Percentiles rank a stretch among this genome's conserved stretches.
phyloP scores from a whole-genome alignment of 768 basidiomycete genomes.

The Russula olivacea region DNA sequence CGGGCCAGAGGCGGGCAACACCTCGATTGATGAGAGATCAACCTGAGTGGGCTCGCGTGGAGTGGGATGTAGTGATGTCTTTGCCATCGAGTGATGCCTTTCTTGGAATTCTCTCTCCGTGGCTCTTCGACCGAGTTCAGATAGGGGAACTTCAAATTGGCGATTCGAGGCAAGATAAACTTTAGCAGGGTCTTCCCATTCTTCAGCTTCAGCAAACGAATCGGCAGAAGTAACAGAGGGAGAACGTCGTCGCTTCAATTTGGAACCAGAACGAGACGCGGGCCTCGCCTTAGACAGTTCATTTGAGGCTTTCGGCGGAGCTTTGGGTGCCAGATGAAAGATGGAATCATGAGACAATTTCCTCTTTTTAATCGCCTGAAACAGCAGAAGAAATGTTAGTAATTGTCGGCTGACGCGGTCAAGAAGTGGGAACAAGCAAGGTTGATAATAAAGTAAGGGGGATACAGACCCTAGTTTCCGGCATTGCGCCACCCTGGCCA shows the following conservation, averaged over 20 bases:
- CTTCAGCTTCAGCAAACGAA: slow-evolving; percentile 14
- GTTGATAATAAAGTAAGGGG: background rate
- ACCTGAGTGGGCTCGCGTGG: slow-evolving; percentile 4
- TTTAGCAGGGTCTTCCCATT: slow-evolving; percentile 22
- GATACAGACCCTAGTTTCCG: slow-evolving; percentile 11
- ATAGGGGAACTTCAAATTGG: slow-evolving; percentile 47
- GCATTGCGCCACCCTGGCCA: background rate
- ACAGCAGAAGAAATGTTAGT: background rate
- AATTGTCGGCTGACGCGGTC: background rate
- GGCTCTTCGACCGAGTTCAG: slow-evolving; percentile 42
- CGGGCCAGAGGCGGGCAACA: background rate
- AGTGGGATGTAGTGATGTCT: background rate
- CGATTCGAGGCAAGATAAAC: slow-evolving; percentile 22
- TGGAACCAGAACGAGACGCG: slow-evolving; percentile 6
- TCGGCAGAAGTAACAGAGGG: slow-evolving; percentile 10
- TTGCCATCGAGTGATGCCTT: slow-evolving; percentile 7
- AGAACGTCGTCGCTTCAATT: slow-evolving; percentile 16
- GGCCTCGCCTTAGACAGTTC: background rate
- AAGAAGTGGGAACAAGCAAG: background rate
- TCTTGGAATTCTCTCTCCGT: slow-evolving; percentile 24
- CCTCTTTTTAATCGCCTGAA: slow-evolving; percentile 12
- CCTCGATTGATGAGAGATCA: background rate
- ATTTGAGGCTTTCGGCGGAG: background rate
- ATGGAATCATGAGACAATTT: background rate
- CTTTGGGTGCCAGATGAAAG: background rate